A percentile compares a stretch with the other conserved stretches of the same genome.
Evolutionary conservation across 2,329 filamentous ascomycete genomes (phyloP).

Genomic region (Fusarium nanum): DNA sequence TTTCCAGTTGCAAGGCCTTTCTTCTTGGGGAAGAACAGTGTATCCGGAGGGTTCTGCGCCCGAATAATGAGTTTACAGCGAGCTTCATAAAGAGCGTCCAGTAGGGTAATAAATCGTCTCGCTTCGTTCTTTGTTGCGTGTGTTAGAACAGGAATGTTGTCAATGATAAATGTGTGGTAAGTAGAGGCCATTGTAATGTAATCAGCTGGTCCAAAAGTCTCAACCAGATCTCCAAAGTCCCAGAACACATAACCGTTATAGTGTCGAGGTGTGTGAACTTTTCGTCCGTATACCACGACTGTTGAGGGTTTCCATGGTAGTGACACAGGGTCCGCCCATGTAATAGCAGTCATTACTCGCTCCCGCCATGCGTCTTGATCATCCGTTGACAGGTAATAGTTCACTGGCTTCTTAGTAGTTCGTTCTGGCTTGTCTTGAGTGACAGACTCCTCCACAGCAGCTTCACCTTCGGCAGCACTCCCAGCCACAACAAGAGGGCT

Average conservation of each 20-base stretch:
- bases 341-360: conserved; percentile 39
- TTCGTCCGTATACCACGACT: conserved; percentile 71
- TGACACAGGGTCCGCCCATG: conserved; percentile 34
- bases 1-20: conserved; percentile 35
- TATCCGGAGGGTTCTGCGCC: conserved; percentile 75
- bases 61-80: conserved; percentile 79
- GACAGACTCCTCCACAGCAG: neutral
- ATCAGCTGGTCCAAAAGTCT: conserved; percentile 79
- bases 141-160: conserved; percentile 74
- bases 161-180: conserved; percentile 82
- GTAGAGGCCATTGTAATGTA: conserved; percentile 84
- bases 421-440: conserved; percentile 33
- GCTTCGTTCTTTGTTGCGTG: conserved; percentile 82
- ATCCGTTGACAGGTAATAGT: conserved; percentile 48
- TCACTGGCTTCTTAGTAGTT: conserved; percentile 43
- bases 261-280: conserved; percentile 68
- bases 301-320: conserved; percentile 58
- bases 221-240: conserved; percentile 76
- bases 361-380: conserved; percentile 48
- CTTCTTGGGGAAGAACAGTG: conserved; percentile 79
- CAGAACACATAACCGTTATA: conserved; percentile 70
- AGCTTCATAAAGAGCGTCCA: conserved; percentile 86
- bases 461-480: neutral
- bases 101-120: conserved; percentile 80
- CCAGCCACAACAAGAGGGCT: conserved; percentile 6